Evolutionary conservation across 2,329 filamentous ascomycete genomes (phyloP), one percentile per base, ranked within the genome.

Genomic region (Fusarium paranaense): DNA sequence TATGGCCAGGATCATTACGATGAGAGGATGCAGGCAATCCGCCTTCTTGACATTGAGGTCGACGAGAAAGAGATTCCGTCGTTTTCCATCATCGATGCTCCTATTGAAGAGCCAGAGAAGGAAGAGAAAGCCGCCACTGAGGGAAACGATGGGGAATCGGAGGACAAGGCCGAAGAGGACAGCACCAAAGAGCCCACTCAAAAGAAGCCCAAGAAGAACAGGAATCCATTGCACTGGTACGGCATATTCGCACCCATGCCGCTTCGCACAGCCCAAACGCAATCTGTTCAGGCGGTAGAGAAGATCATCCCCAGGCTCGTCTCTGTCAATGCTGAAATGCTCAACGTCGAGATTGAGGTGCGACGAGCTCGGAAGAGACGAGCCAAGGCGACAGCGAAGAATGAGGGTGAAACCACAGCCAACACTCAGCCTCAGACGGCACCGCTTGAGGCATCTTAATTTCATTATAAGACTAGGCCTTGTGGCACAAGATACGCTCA

Each of bases 1-100:
- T 95, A 93, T 79, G 93, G 93, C 4, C 87, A 86, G 72, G 91
- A 94, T 76, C 88, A 90, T 78, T 96, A 94, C 79, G 93, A 95
- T 81, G 88, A 90, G 73, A 88, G 93, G 56, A 94, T 94, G 90
- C 90, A 90, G 79, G 92, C 92, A 4, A 82, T 81, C 25, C 83
- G 88, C 62, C 81, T 82, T 63, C 75, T 92, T 33, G 59, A 57
- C 10, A 76, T 81, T 9, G 37, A 64, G 5, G 66, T 67, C 20
- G 66, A 74, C 20, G 68, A 68, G 20, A 45, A 45, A 30, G 47
- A 71, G 54, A n/a, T 33, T 60, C 70, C 77, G 6, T 57, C 20
- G 3, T 82, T 80, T 59, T 32, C 66, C 2, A 42, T 81, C 30
- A 14, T 35, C 5, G 52, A 73, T 22, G 64, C 32, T 16, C 40